phyloP scores from a whole-genome alignment of 257 asterid genomes.

The Ophiorrhiza pumila region DNA sequence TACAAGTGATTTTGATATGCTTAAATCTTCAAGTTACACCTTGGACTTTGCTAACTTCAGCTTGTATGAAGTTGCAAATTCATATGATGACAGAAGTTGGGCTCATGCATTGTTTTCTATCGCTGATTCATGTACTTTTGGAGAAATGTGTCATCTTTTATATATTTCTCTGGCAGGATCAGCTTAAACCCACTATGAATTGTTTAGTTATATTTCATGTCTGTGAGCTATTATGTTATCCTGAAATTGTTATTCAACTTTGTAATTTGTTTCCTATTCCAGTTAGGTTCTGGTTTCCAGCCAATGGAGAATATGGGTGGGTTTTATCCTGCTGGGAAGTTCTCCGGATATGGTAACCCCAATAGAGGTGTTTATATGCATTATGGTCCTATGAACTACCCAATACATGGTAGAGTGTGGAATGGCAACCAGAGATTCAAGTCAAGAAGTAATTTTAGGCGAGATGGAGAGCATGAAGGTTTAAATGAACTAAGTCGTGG shows the following conservation, averaged over 20 bases:
- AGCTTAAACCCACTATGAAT: neutral
- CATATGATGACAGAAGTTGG: neutral
- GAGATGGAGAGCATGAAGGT: constrained; percentile 48
- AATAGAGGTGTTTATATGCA: constrained; percentile 41
- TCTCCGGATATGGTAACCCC: constrained; percentile 36
- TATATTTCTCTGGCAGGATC: neutral
- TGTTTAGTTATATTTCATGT: neutral
- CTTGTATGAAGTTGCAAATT: neutral
- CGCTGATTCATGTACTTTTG: neutral
- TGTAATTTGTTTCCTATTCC: constrained; percentile 18
- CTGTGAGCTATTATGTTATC: neutral
- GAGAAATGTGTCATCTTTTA: neutral
- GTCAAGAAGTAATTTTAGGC: constrained; percentile 40
- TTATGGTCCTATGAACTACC: constrained; percentile 42
- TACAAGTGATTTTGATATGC: neutral
- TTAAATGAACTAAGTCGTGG: constrained; percentile 70
- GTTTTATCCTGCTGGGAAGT: constrained; percentile 41
- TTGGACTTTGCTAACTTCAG: no score
- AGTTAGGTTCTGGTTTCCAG: constrained; percentile 56
- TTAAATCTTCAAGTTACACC: neutral
- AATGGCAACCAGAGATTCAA: constrained; percentile 42
- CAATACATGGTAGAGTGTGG: constrained; percentile 42
- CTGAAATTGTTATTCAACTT: neutral
- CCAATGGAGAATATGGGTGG: constrained; percentile 42
- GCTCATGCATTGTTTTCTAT: neutral